Evolutionary conservation across 768 basidiomycete genomes (phyloP).

Genomic region (Candolleomyces aberdarensis): DNA sequence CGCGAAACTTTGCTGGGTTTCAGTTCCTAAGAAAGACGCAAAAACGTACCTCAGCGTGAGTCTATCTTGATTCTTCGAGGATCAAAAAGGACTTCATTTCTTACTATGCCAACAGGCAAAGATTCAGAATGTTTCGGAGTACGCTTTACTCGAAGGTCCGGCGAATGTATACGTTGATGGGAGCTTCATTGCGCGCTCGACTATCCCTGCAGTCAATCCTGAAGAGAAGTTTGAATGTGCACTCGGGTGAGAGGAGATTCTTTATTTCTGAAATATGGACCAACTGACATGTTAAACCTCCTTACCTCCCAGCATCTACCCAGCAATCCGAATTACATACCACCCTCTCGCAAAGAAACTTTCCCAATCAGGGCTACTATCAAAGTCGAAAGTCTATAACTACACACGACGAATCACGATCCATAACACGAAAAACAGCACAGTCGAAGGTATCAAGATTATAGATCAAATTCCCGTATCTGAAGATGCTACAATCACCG

Average conservation of each 20-base stretch:
- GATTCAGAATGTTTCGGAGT: slow-evolving; percentile 53
- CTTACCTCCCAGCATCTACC: slow-evolving; percentile 27
- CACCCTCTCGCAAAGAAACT: slow-evolving; percentile 32
- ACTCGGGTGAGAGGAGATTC: slow-evolving; percentile 31
- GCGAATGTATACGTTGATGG: slow-evolving; percentile 55
- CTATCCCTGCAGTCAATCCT: slow-evolving; percentile 38
- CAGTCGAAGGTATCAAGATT: slow-evolving; percentile 32
- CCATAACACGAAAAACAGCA: slow-evolving; percentile 34
- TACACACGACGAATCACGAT: slow-evolving; percentile 38
- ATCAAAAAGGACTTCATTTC: not conserved
- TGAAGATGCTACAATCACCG: slow-evolving; percentile 32
- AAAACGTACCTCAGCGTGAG: slow-evolving; percentile 36
- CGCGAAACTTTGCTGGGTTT: slow-evolving; percentile 33
- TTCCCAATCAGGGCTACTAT: slow-evolving; percentile 31
- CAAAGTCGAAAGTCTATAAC: slow-evolving; percentile 25
- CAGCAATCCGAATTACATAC: slow-evolving; percentile 39
- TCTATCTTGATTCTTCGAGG: not conserved
- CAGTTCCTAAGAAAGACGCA: slow-evolving; percentile 34
- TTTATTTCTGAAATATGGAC: no score
- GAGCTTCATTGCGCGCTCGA: slow-evolving; percentile 48
- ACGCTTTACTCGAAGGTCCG: slow-evolving; percentile 44
- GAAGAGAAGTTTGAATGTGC: slow-evolving; percentile 43
- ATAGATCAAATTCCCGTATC: slow-evolving; percentile 40
- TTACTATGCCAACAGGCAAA: slow-evolving; percentile 28
- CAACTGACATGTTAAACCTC: no score